Evolutionary conservation across 208 protist genomes (phyloP).

Genomic region (Trypanosoma caninum): DNA sequence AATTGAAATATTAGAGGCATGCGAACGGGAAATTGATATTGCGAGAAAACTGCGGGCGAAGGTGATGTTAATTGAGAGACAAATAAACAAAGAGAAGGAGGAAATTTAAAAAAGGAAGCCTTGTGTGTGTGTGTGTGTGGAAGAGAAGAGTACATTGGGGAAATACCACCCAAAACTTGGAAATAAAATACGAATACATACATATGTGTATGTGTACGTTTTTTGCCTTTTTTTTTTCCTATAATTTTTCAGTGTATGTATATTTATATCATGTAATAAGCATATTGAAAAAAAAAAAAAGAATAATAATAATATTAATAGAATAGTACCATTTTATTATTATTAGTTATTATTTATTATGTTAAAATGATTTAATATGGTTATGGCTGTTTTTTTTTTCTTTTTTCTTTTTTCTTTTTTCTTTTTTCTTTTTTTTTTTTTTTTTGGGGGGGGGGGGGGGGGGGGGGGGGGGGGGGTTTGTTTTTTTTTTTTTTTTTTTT

Average conservation of each 20-base stretch:
- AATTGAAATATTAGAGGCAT: constrained; percentile 28
- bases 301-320: too few relatives aligned
- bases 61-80: too few relatives aligned
- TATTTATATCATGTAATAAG: too few relatives aligned
- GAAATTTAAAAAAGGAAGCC: too few relatives aligned
- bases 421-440: not conserved
- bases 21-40: constrained; percentile 20
- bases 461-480: too few relatives aligned
- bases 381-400: not conserved
- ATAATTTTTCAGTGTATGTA: too few relatives aligned
- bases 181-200: too few relatives aligned
- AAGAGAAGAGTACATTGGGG: not conserved
- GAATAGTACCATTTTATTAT: not conserved
- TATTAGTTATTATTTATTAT: not conserved
- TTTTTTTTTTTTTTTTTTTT: constrained; percentile 17
- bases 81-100: not conserved
- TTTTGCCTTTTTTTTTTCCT: too few relatives aligned
- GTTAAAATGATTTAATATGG: too few relatives aligned
- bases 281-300: too few relatives aligned
- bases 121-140: not conserved
- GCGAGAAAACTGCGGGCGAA: not conserved
- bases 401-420: not conserved
- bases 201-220: too few relatives aligned
- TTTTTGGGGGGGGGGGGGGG: too few relatives aligned
- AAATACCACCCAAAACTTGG: not conserved